Evolutionary conservation across 139 green algal species (phyloP).

Genomic region (Tetraselmis chui): DNA sequence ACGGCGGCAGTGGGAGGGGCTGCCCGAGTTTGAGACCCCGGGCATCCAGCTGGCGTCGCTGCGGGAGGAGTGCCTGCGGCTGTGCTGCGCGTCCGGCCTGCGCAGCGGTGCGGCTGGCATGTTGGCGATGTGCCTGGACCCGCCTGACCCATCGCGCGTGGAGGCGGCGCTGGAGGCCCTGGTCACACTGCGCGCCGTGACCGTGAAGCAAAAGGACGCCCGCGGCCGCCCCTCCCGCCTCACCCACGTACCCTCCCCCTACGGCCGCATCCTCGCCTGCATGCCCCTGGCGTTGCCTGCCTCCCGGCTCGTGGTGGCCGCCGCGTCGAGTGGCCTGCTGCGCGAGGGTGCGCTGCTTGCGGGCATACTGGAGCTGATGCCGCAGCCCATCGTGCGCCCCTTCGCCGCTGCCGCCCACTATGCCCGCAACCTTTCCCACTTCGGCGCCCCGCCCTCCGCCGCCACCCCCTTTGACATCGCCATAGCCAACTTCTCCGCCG

Average conservation of each 20-base stretch:
- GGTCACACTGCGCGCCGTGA: neutral
- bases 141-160: conserved; percentile 13
- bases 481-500: neutral
- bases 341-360: conserved; percentile 9
- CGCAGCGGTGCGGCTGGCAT: conserved; percentile 16
- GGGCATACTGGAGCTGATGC: conserved; percentile 17
- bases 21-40: conserved; percentile 8
- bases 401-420: conserved; percentile 23
- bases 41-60: conserved; percentile 17
- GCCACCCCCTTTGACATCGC: neutral
- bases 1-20: neutral
- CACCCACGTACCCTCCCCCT: conserved; percentile 8
- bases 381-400: conserved; percentile 28
- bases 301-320: neutral
- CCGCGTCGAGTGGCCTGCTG: conserved; percentile 3
- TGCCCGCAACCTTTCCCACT: neutral
- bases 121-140: conserved; percentile 26
- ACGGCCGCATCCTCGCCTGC: conserved; percentile 18
- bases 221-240: too few relatives aligned
- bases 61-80: conserved; percentile 15
- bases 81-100: conserved; percentile 9
- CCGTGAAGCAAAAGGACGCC: neutral
- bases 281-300: conserved; percentile 29
- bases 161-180: conserved; percentile 7
- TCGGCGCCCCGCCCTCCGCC: neutral